These are phyloP conservation scores for Gossypium bickii DNA, from an alignment of 345 rosid genomes.

Conservation along the genomic window DNA sequence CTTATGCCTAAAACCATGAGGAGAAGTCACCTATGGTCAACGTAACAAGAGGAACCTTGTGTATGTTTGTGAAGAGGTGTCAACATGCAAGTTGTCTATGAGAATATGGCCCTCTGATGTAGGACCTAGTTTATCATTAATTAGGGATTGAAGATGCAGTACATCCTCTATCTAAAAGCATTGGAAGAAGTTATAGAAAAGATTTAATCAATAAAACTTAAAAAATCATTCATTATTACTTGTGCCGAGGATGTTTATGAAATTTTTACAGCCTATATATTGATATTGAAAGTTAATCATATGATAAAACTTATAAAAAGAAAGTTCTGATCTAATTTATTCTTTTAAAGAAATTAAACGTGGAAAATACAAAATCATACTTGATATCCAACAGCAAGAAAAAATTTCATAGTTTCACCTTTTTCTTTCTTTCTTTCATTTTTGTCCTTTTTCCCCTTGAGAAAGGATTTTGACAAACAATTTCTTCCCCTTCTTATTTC, in stretches of 20 bases:
- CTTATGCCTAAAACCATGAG: background rate
- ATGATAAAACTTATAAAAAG: background rate
- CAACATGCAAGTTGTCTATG: background rate
- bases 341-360: background rate
- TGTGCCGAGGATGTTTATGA: background rate
- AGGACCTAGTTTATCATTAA: background rate
- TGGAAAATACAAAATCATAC: background rate
- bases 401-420: background rate
- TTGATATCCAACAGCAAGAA: background rate
- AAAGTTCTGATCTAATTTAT: background rate
- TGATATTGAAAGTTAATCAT: slow-evolving; percentile 1
- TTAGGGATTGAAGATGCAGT: background rate
- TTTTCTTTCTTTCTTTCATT: no score
- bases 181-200: background rate
- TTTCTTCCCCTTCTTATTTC: background rate
- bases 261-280: background rate
- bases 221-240: background rate
- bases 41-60: background rate
- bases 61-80: background rate
- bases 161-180: slow-evolving; percentile 7
- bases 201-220: slow-evolving; percentile 3
- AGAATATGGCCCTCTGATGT: background rate
- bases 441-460: background rate
- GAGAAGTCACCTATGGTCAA: background rate
- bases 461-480: background rate